Evolutionary conservation across 2,329 filamentous ascomycete genomes (phyloP).

Genomic region (Fusarium sp.): DNA sequence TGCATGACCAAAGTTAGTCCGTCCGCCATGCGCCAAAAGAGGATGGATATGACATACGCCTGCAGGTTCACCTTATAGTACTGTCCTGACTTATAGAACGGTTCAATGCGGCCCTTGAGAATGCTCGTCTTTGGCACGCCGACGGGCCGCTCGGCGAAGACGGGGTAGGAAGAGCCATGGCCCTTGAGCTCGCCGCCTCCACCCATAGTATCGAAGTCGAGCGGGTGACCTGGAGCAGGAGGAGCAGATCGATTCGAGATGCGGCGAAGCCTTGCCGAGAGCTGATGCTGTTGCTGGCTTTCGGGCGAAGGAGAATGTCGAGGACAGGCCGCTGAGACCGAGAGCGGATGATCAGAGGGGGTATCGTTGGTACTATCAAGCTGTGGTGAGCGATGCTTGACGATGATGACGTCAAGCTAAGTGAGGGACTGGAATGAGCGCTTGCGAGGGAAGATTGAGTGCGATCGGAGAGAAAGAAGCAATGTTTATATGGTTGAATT

Average conservation of each 20-base stretch:
- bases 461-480: neutral
- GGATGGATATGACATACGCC: slow-evolving; percentile 65
- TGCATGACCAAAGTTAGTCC: slow-evolving; percentile 34
- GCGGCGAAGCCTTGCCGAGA: slow-evolving; percentile 45
- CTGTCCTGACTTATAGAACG: slow-evolving; percentile 84
- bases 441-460: neutral
- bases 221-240: slow-evolving; percentile 46
- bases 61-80: slow-evolving; percentile 81
- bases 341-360: slow-evolving; percentile 40
- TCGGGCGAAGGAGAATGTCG: slow-evolving; percentile 40
- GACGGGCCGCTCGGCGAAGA: slow-evolving; percentile 64
- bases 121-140: slow-evolving; percentile 88
- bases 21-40: neutral
- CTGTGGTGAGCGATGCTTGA: slow-evolving; percentile 36
- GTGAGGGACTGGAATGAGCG: neutral
- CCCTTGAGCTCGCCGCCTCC: slow-evolving; percentile 60
- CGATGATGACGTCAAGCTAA: slow-evolving; percentile 20
- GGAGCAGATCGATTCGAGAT: slow-evolving; percentile 54
- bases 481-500: slow-evolving; percentile 3
- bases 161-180: slow-evolving; percentile 61
- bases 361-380: slow-evolving; percentile 34
- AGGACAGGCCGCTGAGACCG: slow-evolving; percentile 40
- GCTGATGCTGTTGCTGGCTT: slow-evolving; percentile 28
- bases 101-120: slow-evolving; percentile 84
- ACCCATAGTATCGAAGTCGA: slow-evolving; percentile 60